Base-by-base conservation (phyloP, 2,329 filamentous ascomycete genomes). In the Neofusicoccum sp. region DNA sequence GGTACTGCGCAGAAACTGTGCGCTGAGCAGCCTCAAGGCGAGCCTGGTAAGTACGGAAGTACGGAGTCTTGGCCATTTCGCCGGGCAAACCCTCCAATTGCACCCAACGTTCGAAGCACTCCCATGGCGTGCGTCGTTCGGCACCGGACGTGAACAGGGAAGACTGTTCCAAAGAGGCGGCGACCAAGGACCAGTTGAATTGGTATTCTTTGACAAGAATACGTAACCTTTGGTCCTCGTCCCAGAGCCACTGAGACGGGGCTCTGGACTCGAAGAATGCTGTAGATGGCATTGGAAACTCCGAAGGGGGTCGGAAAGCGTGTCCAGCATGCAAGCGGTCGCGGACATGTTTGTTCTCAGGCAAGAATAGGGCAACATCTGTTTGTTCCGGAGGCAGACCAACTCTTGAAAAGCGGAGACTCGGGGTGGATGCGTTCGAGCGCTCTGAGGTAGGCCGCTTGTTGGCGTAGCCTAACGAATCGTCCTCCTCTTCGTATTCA, bases 71-170 rank as follows among this genome's bases (percentile, higher is more conserved):
- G 16, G 89, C 88, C 89, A 98, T 96, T 65, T 99, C 95, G 9
- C 89, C 86, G 4, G 95, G 93, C 38, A 97, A 80, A 1, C 93
- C 92, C 76, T 98, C 95, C 11, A 98, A 79, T 66, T 90, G 88
- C 59, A 97, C 89, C 93, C 93, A 99, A 44, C 95, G 86, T 75
- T 99, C 95, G 68, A 99, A 99, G 72, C 95, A 99, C 77, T 99
- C 95, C 95, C 95, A 99, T 0, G 93, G 92, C 2, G 93, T 98
- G 49, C 95, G 86, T 63, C 95, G 85, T 72, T 98, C 93, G 9
- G 91, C 87, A 1, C 91, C 91, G 20, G 93, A 93, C n/a, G 86
- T 84, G 70, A 91, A 96, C 12, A 87, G 73, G 0, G 91, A 96
- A 57, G 86, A 86, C 14, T 89, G 83, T 1, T 86, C 83, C 58